Base-by-base conservation (phyloP, 2,329 filamentous ascomycete species). In the Emmonsia crescens region DNA sequence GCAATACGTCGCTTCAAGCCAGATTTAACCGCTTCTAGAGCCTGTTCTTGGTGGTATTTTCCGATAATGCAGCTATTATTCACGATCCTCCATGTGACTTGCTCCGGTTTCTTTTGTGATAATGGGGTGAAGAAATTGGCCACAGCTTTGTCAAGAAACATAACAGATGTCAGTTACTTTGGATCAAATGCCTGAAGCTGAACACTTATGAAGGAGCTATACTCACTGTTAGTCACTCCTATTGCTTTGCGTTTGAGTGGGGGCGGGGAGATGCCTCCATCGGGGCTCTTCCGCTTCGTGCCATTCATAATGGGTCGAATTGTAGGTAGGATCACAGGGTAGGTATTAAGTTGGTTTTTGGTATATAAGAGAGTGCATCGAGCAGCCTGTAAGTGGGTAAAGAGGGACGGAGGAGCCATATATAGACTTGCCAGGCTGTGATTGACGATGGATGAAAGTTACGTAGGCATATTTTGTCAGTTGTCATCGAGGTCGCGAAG, bases 121-220 rank as follows among this genome's bases (percentile, higher is more conserved):
- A 82, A 72, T 0, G 92, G 92, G 0, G 87, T 96, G 75, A 97
- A 97, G 78, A 97, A 97, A 60, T 83, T 90, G 24, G 89, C 83
- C 1, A 88, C 85, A 63, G 76, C 84, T 72, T 85, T 49, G 52
- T 36, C 4, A 29, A 52, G 12, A 21, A 19, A 24, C 29, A 49
- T 31, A 49, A 27, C 36, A 16, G n/a, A 12, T 31, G 46, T 61
- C 52, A 59, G 56, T 16, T 27, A 14, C 21, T 24, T 27, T 31
- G 16, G 14, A 55, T 77, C 42, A 10, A 10, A 29, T 59, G 57
- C 14, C 42, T 57, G 36, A 4, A 44, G 51, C n/a, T 59, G 54
- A 44, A 14, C 19, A 14, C 19, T 51, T n/a, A 56, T 46, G 16
- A 27, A 14, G 6, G n/a, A 27, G 27, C 48, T 24, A 59, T 29